phyloP scores from a whole-genome alignment of 495 filamentous ascomycete species.

The Glarea lozoyensis region DNA sequence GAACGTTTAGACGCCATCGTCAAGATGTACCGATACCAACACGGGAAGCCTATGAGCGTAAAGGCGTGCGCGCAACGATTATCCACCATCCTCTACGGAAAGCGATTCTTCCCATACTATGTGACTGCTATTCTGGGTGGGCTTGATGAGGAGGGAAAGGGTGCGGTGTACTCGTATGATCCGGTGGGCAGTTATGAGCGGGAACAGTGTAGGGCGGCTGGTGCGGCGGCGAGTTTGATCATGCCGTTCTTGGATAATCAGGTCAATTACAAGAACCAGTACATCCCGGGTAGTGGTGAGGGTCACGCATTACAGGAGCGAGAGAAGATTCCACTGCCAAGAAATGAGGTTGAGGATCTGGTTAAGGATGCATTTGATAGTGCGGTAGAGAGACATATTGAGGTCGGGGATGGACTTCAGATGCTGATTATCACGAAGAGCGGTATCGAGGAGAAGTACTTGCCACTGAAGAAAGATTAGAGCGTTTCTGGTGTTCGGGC shows the following conservation, averaged over 20 bases:
- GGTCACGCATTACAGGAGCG: conserved; percentile 71
- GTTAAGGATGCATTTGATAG: conserved; percentile 97
- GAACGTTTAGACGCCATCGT: conserved; percentile 84
- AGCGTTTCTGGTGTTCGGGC: background rate
- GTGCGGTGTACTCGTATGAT: conserved; percentile 93
- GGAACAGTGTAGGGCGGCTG: conserved; percentile 90
- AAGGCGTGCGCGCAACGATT: conserved; percentile 87
- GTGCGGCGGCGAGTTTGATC: conserved; percentile 91
- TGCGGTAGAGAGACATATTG: conserved; percentile 96
- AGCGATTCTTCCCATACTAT: conserved; percentile 98
- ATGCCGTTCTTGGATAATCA: conserved; percentile 99
- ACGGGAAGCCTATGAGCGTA: conserved; percentile 87
- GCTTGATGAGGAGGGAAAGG: conserved; percentile 88
- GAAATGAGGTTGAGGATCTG: conserved; percentile 67
- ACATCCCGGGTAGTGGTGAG: conserved; percentile 76
- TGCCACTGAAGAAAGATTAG: conserved; percentile 86
- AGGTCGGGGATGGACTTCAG: conserved; percentile 94
- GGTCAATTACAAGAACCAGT: conserved; percentile 99
- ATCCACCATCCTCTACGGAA: conserved; percentile 88
- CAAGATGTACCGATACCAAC: conserved; percentile 95
- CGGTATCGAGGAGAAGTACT: conserved; percentile 78
- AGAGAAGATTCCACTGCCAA: conserved; percentile 54
- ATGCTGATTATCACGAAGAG: conserved; percentile 84
- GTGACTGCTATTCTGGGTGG: conserved; percentile 88
- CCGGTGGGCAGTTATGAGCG: conserved; percentile 94